phyloP scores from a whole-genome alignment of 106 monocot genomes.

The Amphibolis antarctica region DNA sequence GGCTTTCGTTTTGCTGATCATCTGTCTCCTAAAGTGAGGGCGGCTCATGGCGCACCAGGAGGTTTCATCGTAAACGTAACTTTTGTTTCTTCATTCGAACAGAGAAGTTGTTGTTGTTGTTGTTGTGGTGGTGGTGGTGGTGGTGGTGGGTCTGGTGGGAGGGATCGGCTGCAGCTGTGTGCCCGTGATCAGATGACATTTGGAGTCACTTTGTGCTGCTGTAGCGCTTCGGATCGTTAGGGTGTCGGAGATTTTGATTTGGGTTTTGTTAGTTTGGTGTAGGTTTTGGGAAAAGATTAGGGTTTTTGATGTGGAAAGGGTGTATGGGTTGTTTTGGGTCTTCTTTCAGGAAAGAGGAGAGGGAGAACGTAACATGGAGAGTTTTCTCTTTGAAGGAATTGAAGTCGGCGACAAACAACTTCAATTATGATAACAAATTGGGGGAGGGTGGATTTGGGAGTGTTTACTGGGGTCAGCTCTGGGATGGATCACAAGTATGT shows the following conservation, averaged over 20 bases:
- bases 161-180: neutral
- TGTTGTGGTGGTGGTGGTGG: too few relatives aligned
- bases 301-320: constrained; percentile 2
- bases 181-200: constrained; percentile 6
- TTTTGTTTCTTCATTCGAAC: too few relatives aligned
- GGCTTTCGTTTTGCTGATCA: neutral
- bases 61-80: neutral
- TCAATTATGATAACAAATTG: constrained; percentile 65
- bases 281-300: neutral
- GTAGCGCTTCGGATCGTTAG: constrained; percentile 6
- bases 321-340: neutral
- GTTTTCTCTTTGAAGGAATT: constrained; percentile 52
- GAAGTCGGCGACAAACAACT: constrained; percentile 53
- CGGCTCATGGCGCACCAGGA: too few relatives aligned
- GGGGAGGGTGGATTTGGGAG: constrained; percentile 62
- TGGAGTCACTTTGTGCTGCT: constrained; percentile 10
- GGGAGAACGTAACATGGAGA: constrained; percentile 27
- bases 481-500: constrained; percentile 46
- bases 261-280: neutral
- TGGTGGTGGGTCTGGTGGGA: neutral
- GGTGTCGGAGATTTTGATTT: neutral
- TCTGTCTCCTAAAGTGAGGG: neutral
- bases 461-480: constrained; percentile 68
- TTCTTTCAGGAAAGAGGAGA: constrained; percentile 10
- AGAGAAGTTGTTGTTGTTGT: too few relatives aligned